A percentile compares a stretch with the other conserved stretches of the same genome.
phyloP scores from a whole-genome alignment of 2,329 filamentous ascomycete genomes.

The Pochonia chlamydosporia region DNA sequence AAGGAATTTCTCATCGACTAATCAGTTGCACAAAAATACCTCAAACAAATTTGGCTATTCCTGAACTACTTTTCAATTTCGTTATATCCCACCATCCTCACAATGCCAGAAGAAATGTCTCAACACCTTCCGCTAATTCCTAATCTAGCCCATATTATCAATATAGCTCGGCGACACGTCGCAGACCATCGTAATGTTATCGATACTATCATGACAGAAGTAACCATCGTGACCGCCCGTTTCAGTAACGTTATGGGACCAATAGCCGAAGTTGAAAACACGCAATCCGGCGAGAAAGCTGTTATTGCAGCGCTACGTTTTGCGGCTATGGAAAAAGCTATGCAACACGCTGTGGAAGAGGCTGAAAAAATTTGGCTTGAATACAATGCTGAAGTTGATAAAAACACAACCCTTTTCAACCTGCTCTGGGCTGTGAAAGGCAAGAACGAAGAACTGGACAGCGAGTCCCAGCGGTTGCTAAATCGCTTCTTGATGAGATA shows the following conservation, averaged over 20 bases:
- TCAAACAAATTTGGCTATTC: too few species aligned
- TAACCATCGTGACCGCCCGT: conserved; percentile 2
- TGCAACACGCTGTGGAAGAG: background rate
- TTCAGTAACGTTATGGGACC: conserved; percentile 47
- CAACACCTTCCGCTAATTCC: background rate
- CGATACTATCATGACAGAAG: background rate
- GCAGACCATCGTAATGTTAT: background rate
- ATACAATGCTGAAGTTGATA: background rate
- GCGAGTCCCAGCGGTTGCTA: background rate
- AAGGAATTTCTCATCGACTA: too few species aligned
- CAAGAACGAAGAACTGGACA: background rate
- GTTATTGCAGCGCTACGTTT: conserved; percentile 51
- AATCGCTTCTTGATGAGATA: background rate
- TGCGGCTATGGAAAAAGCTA: conserved; percentile 33
- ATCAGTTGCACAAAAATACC: too few species aligned
- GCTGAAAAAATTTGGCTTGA: background rate
- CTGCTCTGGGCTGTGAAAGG: background rate
- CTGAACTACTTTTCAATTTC: too few species aligned
- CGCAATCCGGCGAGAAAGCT: conserved; percentile 37
- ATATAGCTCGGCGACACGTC: background rate
- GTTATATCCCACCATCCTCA: too few species aligned
- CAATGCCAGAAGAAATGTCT: too few species aligned
- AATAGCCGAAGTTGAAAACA: conserved; percentile 51
- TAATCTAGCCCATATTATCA: background rate
- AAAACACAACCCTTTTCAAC: background rate